Evolutionary conservation across 2,329 filamentous ascomycete species (phyloP).

Genomic region (Penicillium sp.): DNA sequence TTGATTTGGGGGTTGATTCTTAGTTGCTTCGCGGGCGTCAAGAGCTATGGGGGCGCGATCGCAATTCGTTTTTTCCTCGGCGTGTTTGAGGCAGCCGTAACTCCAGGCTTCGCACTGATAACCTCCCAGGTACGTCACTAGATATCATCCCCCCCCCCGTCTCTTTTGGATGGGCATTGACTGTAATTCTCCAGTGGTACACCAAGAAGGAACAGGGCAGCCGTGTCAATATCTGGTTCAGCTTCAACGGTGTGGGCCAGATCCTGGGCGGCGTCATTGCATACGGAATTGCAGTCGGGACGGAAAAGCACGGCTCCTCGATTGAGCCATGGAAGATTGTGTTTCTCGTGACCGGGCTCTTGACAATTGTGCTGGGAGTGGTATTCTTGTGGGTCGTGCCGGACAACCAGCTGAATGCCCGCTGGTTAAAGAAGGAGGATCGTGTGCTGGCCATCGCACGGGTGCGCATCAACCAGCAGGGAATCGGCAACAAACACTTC

Average conservation of each 20-base stretch:
- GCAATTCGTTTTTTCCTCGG: slow-evolving; percentile 67
- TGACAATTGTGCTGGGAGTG: slow-evolving; percentile 50
- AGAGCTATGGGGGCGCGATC: slow-evolving; percentile 60
- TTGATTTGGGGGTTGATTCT: slow-evolving; percentile 62
- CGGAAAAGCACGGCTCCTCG: slow-evolving; percentile 52
- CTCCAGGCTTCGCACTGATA: slow-evolving; percentile 65
- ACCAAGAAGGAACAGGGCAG: slow-evolving; percentile 66
- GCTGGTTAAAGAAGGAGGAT: slow-evolving; percentile 64
- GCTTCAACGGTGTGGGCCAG: slow-evolving; percentile 63
- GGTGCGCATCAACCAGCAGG: slow-evolving; percentile 71
- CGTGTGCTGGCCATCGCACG: slow-evolving; percentile 67
- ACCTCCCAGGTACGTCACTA: slow-evolving; percentile 51
- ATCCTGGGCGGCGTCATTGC: slow-evolving; percentile 62
- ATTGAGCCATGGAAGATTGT: slow-evolving; percentile 66
- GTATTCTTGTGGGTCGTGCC: slow-evolving; percentile 55
- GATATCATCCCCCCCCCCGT: neutral
- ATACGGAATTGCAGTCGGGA: slow-evolving; percentile 61
- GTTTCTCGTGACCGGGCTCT: slow-evolving; percentile 54
- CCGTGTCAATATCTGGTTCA: slow-evolving; percentile 65
- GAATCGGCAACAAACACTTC: slow-evolving; percentile 68
- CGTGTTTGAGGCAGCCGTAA: slow-evolving; percentile 66
- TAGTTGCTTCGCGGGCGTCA: slow-evolving; percentile 61
- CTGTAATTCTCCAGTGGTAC: slow-evolving; percentile 56
- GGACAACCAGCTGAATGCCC: slow-evolving; percentile 60
- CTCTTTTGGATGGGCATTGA: no score